Evolutionary conservation across 2,329 filamentous ascomycete species (phyloP).

Genomic region (Paraphoma chrysanthemicola): DNA sequence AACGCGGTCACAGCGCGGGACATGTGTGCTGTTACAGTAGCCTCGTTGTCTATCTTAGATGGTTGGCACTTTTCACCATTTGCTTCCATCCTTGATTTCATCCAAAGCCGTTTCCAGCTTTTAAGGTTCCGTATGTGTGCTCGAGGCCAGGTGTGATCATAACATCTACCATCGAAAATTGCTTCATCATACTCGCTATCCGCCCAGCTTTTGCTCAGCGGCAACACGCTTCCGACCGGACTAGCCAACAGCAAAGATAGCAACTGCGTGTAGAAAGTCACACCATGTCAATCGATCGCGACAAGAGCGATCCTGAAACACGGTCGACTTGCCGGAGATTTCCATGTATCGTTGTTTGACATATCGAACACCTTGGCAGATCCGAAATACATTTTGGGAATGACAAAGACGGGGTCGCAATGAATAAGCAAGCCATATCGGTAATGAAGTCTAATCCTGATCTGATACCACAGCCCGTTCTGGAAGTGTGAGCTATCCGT

Average conservation of each 20-base stretch:
- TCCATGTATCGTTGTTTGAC: no score
- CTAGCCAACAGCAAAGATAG: background rate
- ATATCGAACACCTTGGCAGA: background rate
- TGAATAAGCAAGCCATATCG: constrained; percentile 9
- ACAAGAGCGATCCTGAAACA: background rate
- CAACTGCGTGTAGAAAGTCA: background rate
- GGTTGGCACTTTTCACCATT: no score
- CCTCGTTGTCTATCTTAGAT: background rate
- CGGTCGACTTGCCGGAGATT: background rate
- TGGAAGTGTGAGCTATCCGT: background rate
- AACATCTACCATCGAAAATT: no score
- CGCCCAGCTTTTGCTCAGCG: background rate
- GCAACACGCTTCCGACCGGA: background rate
- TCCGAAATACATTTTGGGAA: background rate
- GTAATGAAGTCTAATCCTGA: background rate
- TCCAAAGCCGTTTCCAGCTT: no score
- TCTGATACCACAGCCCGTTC: background rate
- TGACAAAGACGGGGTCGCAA: constrained; percentile 6
- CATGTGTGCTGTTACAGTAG: background rate
- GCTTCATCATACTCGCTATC: no score
- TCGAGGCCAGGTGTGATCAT: no score
- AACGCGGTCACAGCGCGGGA: no score
- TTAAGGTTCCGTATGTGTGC: no score
- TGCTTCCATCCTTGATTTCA: no score
- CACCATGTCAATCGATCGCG: background rate